Evolutionary conservation across 2,329 filamentous ascomycete genomes (phyloP).

Genomic region (Cercospora beticola): DNA sequence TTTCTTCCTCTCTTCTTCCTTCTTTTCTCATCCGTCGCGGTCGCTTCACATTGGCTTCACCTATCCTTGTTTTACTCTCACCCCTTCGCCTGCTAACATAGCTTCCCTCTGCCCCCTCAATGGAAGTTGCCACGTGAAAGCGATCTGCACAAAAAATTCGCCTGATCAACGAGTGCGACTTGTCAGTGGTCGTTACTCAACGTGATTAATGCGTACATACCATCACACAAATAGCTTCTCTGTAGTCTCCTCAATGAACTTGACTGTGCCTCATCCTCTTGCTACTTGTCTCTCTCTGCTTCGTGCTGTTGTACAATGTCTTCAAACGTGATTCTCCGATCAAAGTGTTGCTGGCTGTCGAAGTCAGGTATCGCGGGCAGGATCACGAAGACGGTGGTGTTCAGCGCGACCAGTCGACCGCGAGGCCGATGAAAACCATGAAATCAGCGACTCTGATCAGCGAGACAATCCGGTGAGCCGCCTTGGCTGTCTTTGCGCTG

Average conservation of each 20-base stretch:
- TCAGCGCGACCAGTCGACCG: background rate
- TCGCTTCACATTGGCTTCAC: background rate
- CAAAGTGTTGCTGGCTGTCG: background rate
- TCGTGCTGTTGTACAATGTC: background rate
- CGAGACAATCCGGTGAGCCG: background rate
- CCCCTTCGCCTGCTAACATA: background rate
- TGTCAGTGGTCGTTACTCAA: background rate
- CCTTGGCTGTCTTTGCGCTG: background rate
- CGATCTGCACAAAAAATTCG: background rate
- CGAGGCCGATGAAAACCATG: background rate
- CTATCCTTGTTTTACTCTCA: background rate
- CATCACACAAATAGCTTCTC: background rate
- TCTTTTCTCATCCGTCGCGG: background rate
- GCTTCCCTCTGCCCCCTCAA: background rate
- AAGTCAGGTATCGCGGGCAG: background rate
- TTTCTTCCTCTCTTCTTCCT: background rate
- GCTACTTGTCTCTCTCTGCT: background rate
- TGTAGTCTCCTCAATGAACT: background rate
- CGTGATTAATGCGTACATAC: background rate
- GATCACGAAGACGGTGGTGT: background rate
- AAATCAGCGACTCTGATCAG: background rate
- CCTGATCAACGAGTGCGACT: background rate
- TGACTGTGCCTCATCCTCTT: background rate
- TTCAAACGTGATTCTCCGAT: background rate
- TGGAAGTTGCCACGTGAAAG: background rate